Base-by-base conservation (phyloP, 202 grass and related monocot genomes). In the Setaria italica region DNA sequence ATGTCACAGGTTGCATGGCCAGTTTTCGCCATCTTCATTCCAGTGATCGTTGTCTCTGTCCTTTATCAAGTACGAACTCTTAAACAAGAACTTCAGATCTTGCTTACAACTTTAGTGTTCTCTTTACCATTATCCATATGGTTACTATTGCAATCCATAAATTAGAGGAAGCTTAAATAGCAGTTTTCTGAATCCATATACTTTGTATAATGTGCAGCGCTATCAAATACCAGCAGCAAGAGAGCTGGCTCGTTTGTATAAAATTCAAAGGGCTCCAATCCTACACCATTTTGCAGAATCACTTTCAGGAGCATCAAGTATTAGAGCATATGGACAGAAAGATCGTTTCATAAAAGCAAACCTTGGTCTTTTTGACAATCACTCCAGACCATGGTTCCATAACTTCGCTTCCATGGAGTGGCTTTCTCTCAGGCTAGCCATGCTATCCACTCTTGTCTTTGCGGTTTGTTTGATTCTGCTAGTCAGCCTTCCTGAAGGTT, bases 1-100 rank as follows among this genome's bases (percentile, higher is more conserved):
- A 99, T 99, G 96, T 99, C 96, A 29, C 96, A 99, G 29, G 90
- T 99, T 73, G 96, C 96, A 70, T 99, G 96, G 96, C 96, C 91
- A 65, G 91, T 99, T 76, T 96, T 99, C 80, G 88, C 64, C 30
- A 99, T 99, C 75, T 96, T 99, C 37, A 25, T 99, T 92, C 96
- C 96, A 47, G 93, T 96, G 67, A 94, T 90, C 12, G 72, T 87
- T 51, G 63, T 92, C 82, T 96, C 91, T 66, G 83, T 90, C 49
- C 76, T 82, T 73, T 96, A 62, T 81, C 93, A 96, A 70, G 96
- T 96, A 99, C 77, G 86, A 86, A 19, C 29, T 86, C 57, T 76
- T 9, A 43, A 57, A 29, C 71, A 72, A 34, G 6, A 66, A 43
- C 11, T 35, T 71, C 14, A 5, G 25, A 62, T 62, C 59, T 62